Evolutionary conservation across 192 early-diverging fungal species (phyloP), one percentile per base, ranked within the genome.

Genomic region (Phycomyces blakesleeanus): DNA sequence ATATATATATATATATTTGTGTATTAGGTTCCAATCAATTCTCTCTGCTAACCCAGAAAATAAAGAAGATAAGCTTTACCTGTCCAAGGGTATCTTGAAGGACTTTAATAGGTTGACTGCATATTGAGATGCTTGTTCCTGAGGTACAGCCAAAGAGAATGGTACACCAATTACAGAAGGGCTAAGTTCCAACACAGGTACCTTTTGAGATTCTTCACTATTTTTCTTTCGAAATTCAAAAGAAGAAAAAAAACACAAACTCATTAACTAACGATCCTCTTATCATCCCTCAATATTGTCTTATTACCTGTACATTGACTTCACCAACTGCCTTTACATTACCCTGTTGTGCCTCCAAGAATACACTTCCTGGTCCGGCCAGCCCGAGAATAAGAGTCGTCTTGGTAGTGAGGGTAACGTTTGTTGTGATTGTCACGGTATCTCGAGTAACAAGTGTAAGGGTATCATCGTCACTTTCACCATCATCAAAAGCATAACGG

Each of bases 401-500:
- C 41, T 40, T 39, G 5, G 47, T 26, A 9, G 38, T 52, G 16
- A 37, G 27, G 20, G 37, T 16, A 54, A 24, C 1, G 20, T 34
- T 41, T n/a, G 18, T 2, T 41, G 12, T 12, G 24, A 10, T 1
- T 40, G 22, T 5, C 16, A 16, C 11, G 22, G 37, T 21, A 24
- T 22, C 57, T 24, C 24, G 57, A 27, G 24, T 11, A 41, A 41
- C 29, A 21, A 20, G 18, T 40, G 25, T 20, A 21, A 34, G 49
- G 18, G 24, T 18, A 12, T 67, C 66, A 14, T 67, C 66, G 38
- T 67, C 66, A 42, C 42, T 44, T n/a, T 69, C 59, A 0, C 24
- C 26, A 51, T 63, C 60, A 27, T 72, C 70, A 5, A 72, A 40
- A 20, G 70, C 59, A 38, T 72, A 72, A 12, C 70, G 58, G 5